A percentile compares a stretch with the other conserved stretches of the same genome.
Evolutionary conservation across 2,329 filamentous ascomycete species (phyloP).

Genomic region (Fonsecaea multimorphosa): DNA sequence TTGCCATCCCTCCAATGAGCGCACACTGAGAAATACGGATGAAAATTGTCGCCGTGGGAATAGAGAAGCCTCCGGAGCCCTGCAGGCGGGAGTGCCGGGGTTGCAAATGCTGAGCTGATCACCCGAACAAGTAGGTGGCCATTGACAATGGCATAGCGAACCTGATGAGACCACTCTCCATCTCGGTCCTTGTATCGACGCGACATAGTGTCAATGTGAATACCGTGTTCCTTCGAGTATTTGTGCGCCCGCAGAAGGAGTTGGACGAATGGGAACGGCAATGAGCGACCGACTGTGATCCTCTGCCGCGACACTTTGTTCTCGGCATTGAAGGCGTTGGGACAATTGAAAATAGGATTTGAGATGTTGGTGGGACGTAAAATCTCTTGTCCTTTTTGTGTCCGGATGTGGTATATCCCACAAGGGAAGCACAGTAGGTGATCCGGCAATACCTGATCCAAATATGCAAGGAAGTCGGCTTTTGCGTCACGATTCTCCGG

Average conservation of each 20-base stretch:
- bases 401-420: conserved; percentile 61
- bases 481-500: conserved; percentile 55
- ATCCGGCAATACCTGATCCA: conserved; percentile 60
- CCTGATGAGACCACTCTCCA: conserved; percentile 60
- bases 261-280: conserved; percentile 66
- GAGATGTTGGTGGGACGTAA: conserved; percentile 60
- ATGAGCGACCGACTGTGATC: conserved; percentile 60
- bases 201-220: conserved; percentile 54
- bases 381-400: conserved; percentile 59
- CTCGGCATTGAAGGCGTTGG: conserved; percentile 58
- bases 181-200: conserved; percentile 60
- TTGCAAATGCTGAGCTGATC: conserved; percentile 60
- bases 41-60: conserved; percentile 63
- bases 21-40: conserved; percentile 67
- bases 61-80: conserved; percentile 63
- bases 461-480: conserved; percentile 57
- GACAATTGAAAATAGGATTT: conserved; percentile 64
- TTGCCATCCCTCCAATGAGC: conserved; percentile 68
- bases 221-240: conserved; percentile 57
- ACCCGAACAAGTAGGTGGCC: conserved; percentile 65
- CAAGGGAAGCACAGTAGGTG: conserved; percentile 67
- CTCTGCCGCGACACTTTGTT: conserved; percentile 58
- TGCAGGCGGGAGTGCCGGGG: conserved; percentile 58
- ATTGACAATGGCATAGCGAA: conserved; percentile 60
- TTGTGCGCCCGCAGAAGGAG: conserved; percentile 58